Conservation (phyloP, 768 basidiomycete genomes). For the Symmetrospora coprosmae region DNA sequence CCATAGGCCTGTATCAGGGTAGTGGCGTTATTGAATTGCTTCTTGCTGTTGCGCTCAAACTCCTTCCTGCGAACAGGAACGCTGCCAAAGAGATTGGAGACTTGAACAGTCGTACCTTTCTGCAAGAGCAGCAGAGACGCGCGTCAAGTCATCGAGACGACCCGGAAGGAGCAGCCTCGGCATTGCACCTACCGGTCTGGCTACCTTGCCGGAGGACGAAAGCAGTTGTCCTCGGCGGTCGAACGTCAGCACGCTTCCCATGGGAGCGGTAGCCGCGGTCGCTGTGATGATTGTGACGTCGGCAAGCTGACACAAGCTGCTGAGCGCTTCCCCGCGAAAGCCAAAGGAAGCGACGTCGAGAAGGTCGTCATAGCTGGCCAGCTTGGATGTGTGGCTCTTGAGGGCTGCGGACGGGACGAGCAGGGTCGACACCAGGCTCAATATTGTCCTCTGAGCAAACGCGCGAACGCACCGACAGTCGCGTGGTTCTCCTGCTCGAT, state of each 20-base stretch:
- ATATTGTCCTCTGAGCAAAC: neutral
- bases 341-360: constrained; percentile 66
- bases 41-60: constrained; percentile 69
- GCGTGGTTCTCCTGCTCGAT: constrained; percentile 64
- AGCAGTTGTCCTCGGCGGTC: constrained; percentile 21
- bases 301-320: constrained; percentile 60
- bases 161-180: too few species aligned
- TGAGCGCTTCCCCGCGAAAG: constrained; percentile 89
- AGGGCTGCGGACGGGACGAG: constrained; percentile 44
- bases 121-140: constrained; percentile 38
- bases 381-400: constrained; percentile 88
- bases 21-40: constrained; percentile 78
- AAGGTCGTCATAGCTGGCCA: constrained; percentile 60
- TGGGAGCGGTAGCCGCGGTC: constrained; percentile 55
- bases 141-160: neutral
- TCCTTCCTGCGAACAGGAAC: constrained; percentile 87
- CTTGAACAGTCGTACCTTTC: constrained; percentile 70
- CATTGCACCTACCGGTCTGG: constrained; percentile 15
- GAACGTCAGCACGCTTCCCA: constrained; percentile 55
- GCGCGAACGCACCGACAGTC: constrained; percentile 49
- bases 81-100: constrained; percentile 59
- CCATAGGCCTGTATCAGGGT: constrained; percentile 73
- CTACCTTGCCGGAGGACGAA: neutral
- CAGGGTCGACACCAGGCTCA: neutral
- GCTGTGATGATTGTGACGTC: constrained; percentile 56